Evolutionary conservation across 768 basidiomycete genomes (phyloP), one percentile per base, ranked within the genome.

Genomic region (Suillus spraguei): DNA sequence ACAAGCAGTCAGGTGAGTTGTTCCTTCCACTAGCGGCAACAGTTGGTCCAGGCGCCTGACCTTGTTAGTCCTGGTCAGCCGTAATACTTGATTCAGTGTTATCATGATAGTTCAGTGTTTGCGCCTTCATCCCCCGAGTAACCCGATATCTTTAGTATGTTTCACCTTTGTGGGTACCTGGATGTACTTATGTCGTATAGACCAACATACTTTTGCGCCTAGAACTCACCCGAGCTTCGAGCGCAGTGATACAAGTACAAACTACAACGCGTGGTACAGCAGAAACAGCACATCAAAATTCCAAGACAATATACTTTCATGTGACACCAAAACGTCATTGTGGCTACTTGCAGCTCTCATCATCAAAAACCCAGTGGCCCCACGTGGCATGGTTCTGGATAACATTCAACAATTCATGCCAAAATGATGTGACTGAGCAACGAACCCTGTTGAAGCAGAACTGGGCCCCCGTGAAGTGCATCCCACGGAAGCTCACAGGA

Each of bases 301-400:
- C 41, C 41, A 42, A 20, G 41, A 42, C 41, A 10, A 44, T 44
- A 4, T n/a, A 10, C 42, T 8, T 20, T n/a, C 42, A n/a, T n/a
- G 20, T 3, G 1, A 20, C 53, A 35, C n/a, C 33, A 20, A 35
- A n/a, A 0, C 11, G 5, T 35, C 10, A 11, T 33, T 4, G 9
- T 9, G n/a, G n/a, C 35, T 54, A 54, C 11, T 16, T 22, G 66
- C 74, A 74, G 17, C 13, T 46, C 11, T 8, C 3, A 28, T 72
- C 71, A 28, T 73, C 64, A 13, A 72, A 64, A 49, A 72, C 60
- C 74, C 75, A 70, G 53, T 66, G 53, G 4, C 70, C 74, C 58
- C 70, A 66, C 36, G 66, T 41, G 2, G 74, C 70, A 49, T 46
- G 41, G 0, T 56, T 5, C 75, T 75, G 22, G 33, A 46, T 52